Evolutionary conservation across 495 filamentous ascomycete genomes (phyloP), one percentile per base, ranked within the genome.

Genomic region (Aspergillus nidulans): DNA sequence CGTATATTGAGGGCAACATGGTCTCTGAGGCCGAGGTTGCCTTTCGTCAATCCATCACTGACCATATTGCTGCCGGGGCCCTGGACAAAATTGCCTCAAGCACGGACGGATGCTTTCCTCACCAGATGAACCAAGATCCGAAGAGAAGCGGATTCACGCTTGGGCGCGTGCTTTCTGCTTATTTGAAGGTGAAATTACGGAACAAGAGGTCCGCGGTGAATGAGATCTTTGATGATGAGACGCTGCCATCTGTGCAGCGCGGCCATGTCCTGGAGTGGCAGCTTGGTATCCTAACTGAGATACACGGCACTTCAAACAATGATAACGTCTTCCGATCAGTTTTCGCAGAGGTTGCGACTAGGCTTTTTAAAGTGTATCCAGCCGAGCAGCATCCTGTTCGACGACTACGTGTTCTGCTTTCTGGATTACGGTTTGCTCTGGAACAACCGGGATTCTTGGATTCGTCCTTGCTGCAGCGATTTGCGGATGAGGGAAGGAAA

Each of bases 201-300:
- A 59, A 56, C 36, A 75, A 66, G 34, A 56, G 57, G 8, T 60
- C 63, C 0, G 65, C 63, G 6, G 45, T 60, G 1, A 44, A 32
- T 1, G 52, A 60, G n/a, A 57, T 75, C 26, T 81, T 79, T 51
- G 77, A 85, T 42, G 67, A 76, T 15, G 51, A 66, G 4, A 52
- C 59, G 1, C 62, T 83, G 20, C 36, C 57, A 4, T 15, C 56
- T 15, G 57, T 64, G 20, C 62, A 73, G 49, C 63, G 78, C 57
- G 80, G 76, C 9, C 52, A 77, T 16, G 51, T 86, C 25, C 68
- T 87, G 13, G 82, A 85, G 62, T 81, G 76, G 71, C 81, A 86
- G 57, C 62, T 86, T 48, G 47, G 61, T 12, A 54, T 77, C 8
- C 49, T 78, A 39, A 49, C 63, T 20, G 72, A 75, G 32, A 53